A percentile compares a stretch with the other conserved stretches of the same genome.
phyloP scores from a whole-genome alignment of 805 yeast genomes.

The Candida ponderosae region DNA sequence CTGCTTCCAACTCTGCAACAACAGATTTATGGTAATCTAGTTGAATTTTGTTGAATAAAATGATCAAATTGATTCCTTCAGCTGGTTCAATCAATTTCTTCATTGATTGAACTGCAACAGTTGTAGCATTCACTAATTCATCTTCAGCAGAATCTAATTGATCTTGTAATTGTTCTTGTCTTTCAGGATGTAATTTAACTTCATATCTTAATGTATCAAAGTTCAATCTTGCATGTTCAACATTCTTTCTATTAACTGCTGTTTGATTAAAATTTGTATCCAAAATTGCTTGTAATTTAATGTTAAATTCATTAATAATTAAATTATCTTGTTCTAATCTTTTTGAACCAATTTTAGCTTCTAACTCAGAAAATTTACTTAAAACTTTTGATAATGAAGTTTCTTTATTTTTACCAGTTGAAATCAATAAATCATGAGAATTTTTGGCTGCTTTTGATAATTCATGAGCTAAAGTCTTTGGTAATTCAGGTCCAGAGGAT shows the following conservation, averaged over 20 bases:
- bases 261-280: constrained; percentile 55
- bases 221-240: constrained; percentile 59
- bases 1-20: constrained; percentile 36
- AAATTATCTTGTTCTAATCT: constrained; percentile 64
- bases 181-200: constrained; percentile 23
- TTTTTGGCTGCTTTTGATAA: constrained; percentile 47
- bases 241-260: constrained; percentile 53
- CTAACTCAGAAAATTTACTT: constrained; percentile 44
- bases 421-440: constrained; percentile 37
- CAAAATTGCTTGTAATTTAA: constrained; percentile 43
- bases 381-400: constrained; percentile 16
- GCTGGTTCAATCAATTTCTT: constrained; percentile 61
- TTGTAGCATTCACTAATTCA: constrained; percentile 72
- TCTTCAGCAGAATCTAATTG: constrained; percentile 56
- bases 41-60: constrained; percentile 63
- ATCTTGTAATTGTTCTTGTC: constrained; percentile 12
- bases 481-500: constrained; percentile 26
- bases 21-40: constrained; percentile 53
- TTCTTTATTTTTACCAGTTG: constrained; percentile 18
- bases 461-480: constrained; percentile 71
- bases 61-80: constrained; percentile 54
- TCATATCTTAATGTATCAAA: constrained; percentile 67
- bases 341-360: constrained; percentile 57
- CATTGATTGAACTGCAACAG: constrained; percentile 74
- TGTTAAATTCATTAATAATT: constrained; percentile 52